phyloP scores from a whole-genome alignment of 495 filamentous ascomycete species.

The Penicillium psychrofluorescens region DNA sequence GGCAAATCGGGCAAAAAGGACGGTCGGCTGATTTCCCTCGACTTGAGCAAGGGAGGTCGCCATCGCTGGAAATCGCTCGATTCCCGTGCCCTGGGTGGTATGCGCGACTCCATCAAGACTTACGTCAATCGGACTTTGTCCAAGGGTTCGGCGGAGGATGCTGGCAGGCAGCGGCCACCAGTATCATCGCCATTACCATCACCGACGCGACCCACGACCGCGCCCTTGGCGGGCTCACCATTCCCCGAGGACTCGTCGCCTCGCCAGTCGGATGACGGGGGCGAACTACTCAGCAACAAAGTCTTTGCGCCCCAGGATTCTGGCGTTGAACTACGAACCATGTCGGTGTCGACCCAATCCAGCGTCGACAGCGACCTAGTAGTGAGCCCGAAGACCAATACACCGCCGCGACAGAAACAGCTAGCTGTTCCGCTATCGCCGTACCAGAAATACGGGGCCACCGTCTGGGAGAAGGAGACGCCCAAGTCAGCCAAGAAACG shows the following conservation, averaged over 20 bases:
- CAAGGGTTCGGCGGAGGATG: slow-evolving; percentile 16
- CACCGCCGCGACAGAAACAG: slow-evolving; percentile 14
- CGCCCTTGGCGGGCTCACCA: neutral
- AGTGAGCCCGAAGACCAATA: slow-evolving; percentile 1
- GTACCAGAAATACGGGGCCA: slow-evolving; percentile 31
- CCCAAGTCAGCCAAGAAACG: slow-evolving; percentile 24
- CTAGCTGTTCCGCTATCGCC: slow-evolving; percentile 27
- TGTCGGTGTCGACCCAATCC: slow-evolving; percentile 18
- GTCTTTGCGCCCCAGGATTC: neutral
- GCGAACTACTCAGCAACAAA: neutral
- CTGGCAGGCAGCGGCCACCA: slow-evolving; percentile 11
- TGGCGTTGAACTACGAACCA: slow-evolving; percentile 5
- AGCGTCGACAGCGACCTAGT: slow-evolving; percentile 3
- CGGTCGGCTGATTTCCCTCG: slow-evolving; percentile 18
- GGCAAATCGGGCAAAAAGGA: slow-evolving; percentile 19
- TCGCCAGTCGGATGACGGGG: neutral
- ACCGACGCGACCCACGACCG: neutral
- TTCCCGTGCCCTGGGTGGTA: slow-evolving; percentile 14
- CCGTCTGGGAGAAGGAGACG: slow-evolving; percentile 35
- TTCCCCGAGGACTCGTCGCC: neutral
- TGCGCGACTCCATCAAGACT: slow-evolving; percentile 33
- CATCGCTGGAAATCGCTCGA: slow-evolving; percentile 21
- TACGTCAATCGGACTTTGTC: slow-evolving; percentile 28
- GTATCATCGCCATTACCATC: slow-evolving; percentile 8
- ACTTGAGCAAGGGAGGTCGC: slow-evolving; percentile 10